Conservation (phyloP, 2,329 filamentous ascomycete species). For the Pseudocercospora cruenta region DNA sequence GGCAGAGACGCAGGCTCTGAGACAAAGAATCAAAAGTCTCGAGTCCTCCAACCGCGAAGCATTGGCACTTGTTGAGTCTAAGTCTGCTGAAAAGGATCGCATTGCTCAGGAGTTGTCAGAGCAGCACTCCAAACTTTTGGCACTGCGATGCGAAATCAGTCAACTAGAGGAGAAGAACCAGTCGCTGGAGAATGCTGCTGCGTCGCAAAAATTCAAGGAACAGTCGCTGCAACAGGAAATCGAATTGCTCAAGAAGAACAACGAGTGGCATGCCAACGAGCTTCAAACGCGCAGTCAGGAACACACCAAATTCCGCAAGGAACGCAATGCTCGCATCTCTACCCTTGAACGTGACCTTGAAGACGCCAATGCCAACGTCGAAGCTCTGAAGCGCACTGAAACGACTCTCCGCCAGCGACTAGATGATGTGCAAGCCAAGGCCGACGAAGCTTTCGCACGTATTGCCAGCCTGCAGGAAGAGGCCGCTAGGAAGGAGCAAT, state of each 20-base stretch:
- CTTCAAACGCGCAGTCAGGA: constrained; percentile 88
- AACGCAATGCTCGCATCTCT: constrained; percentile 86
- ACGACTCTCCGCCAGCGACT: constrained; percentile 78
- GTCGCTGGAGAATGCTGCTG: constrained; percentile 75
- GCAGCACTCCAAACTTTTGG: constrained; percentile 85
- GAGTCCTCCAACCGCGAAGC: constrained; percentile 93
- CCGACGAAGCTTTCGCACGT: constrained; percentile 78
- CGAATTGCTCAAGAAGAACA: constrained; percentile 83
- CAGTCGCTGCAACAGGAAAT: constrained; percentile 89
- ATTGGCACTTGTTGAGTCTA: constrained; percentile 83
- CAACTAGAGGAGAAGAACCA: constrained; percentile 82
- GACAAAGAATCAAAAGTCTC: constrained; percentile 80
- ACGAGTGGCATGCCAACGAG: constrained; percentile 91
- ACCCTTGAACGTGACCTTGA: constrained; percentile 88
- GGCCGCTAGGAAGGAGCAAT: constrained; percentile 78
- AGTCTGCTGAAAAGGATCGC: constrained; percentile 82
- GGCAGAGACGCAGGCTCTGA: constrained; percentile 74
- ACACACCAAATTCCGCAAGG: constrained; percentile 86
- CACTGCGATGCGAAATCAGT: constrained; percentile 80
- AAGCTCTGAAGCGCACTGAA: constrained; percentile 78
- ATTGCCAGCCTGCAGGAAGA: constrained; percentile 86
- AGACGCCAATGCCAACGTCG: constrained; percentile 75
- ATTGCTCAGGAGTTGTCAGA: constrained; percentile 83
- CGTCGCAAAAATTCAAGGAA: constrained; percentile 84
- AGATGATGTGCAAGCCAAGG: constrained; percentile 81